Base-by-base conservation (phyloP, 1,284 basidiomycete genomes). In the Naganishia albida region DNA sequence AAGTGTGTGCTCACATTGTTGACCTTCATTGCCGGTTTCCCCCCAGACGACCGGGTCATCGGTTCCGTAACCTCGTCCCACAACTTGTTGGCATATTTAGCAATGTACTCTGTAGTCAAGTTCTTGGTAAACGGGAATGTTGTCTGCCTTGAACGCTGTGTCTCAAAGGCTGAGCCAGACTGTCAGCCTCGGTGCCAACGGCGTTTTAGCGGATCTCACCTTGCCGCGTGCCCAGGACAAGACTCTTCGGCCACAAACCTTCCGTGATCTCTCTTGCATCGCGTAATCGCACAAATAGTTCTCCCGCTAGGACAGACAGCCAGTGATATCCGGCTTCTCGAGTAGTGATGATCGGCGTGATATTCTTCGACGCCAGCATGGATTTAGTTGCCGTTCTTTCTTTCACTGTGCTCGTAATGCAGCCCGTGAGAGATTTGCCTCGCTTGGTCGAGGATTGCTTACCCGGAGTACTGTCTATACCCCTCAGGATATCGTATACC, bases 281-380 rank as follows among this genome's bases (percentile, higher is more conserved):
- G 53, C 86, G 86, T 25, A 99, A 81, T 51, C 95, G 84, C 16
- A 94, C 82, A 7, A 88, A 86, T 18, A 99, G 83, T 73, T 99
- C 95, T 16, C 92, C 90, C 10, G 93, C 87, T 20, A 98, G 85
- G 10, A 98, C 88, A 4, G 87, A 83, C 39, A 99, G 84, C 96
- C 95, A 99, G 69, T 93, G 90, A 56, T 86, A 82, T 0, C 91
- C 92, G 70, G 93, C 87, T 7, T 85, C 81, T 13, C 84, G 79
- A 42, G 86, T 87, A 1, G 83, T 88, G 40, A 96, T 87, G 1
- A 88, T 85, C 25, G 87, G 86, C 0, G 88, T 86, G 25, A 95
- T 85, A 73, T 95, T 96, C 77, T 97, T 97, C 12, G 91, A 88
- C 0, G 92, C 91, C 59, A 93, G 81, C 93, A 97, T 97, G 70